Base-by-base conservation (phyloP, 2,329 filamentous ascomycete species). In the Fusarium sp. region DNA sequence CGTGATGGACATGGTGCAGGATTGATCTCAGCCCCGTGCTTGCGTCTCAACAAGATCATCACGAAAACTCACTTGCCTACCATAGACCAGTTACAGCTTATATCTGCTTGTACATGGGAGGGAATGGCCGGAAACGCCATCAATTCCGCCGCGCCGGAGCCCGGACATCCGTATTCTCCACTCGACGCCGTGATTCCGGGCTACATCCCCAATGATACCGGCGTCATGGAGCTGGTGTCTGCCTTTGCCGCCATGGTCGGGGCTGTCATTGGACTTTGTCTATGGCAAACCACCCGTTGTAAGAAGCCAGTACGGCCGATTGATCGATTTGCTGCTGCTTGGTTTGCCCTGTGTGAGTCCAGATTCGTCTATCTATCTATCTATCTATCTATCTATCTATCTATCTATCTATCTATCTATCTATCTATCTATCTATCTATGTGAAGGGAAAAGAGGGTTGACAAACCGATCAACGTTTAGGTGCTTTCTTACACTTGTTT, bases 401-500 rank as follows among this genome's bases (percentile, higher is more conserved):
- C 19, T 19, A 19, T 38, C n/a, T 13, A n/a, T 57, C 33, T 29
- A 57, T 19, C 19, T 19, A 19, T 19, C 19, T 19, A 19, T 38
- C n/a, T 13, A n/a, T 57, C 33, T 29, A 57, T 19, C 19, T 19
- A 19, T 19, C 19, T 19, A 19, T 38, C n/a, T 13, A n/a, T n/a
- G n/a, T n/a, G n/a, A 14, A 3, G 13, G 6, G 31, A 25, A 14
- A 27, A 15, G 8, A n/a, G 2, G 29, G 36, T 25, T 49, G 7
- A 60, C 25, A 41, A 9, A 19, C 14, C 15, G n/a, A n/a, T 37
- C 14, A n/a, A 10, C 14, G 8, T 13, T 3, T 47, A 88, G 86
- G 84, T 66, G 87, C 86, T 3, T 86, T 83, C 65, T 80, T 96
- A 33, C 93, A 97, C 76, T 82, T 89, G 51, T 88, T 90, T 70